A percentile compares a stretch with the other conserved stretches of the same genome.
phyloP scores from a whole-genome alignment of 1,284 basidiomycete genomes.

The Psilocybe mexicana region DNA sequence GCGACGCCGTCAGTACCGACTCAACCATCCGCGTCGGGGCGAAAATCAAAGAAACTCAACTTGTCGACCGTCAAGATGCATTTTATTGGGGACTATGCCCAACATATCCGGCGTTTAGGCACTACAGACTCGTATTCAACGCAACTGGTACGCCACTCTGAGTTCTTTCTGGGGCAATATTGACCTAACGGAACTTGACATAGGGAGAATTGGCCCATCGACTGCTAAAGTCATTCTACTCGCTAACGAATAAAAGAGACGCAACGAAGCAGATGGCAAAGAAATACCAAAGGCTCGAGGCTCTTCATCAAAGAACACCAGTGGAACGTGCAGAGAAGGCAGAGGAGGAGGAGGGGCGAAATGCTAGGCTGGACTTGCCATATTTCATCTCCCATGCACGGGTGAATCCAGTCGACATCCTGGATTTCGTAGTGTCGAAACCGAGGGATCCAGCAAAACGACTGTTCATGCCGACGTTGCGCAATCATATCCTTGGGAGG shows the following conservation, averaged over 20 bases:
- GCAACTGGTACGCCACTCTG: conserved; percentile 22
- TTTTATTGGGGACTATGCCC: conserved; percentile 34
- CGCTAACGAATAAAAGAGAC: conserved; percentile 13
- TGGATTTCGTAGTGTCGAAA: neutral
- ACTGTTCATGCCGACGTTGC: conserved; percentile 16
- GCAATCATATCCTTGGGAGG: conserved; percentile 24
- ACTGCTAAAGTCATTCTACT: conserved; percentile 28
- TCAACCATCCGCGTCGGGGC: neutral
- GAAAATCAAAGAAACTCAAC: conserved; percentile 25
- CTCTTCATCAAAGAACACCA: neutral
- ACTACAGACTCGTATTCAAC: conserved; percentile 33
- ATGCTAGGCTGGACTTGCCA: neutral
- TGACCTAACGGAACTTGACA: neutral
- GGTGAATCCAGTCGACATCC: neutral
- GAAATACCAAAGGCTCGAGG: neutral
- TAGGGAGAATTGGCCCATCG: conserved; percentile 36
- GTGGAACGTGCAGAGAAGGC: neutral
- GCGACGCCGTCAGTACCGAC: neutral
- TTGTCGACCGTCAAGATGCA: conserved; percentile 36
- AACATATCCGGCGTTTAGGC: conserved; percentile 31
- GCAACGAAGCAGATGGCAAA: conserved; percentile 26
- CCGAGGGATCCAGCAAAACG: conserved; percentile 6
- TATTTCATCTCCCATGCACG: too few relatives aligned
- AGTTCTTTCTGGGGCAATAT: conserved; percentile 1
- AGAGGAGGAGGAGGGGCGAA: neutral